Evolutionary conservation across 768 basidiomycete species (phyloP), one percentile per base, ranked within the genome.

Genomic region (Rhodotorula kratochvilovae): DNA sequence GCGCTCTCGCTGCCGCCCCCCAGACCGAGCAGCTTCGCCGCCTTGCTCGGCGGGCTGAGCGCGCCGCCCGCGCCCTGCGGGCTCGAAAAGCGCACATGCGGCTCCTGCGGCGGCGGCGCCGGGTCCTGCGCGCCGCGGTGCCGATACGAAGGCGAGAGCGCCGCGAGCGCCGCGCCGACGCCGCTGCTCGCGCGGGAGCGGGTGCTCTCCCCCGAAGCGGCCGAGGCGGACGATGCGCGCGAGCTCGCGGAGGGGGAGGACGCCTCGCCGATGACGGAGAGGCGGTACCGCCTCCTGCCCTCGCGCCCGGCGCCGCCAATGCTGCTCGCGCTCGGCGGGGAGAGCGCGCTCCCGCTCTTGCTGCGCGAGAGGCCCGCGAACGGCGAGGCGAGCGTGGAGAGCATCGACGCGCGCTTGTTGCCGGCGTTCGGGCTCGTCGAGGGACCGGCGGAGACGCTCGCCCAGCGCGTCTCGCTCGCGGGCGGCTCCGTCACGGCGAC

Each of bases 11-110:
- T 50, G 25, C 21, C 15, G 25, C n/a, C n/a, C n/a, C n/a, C n/a
- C n/a, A 63, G 61, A 12, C 61, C 61, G 29, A 63, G 61, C 50
- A 63, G n/a, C 46, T 33, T 31, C 6, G 59, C 59, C 23, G 59
- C 59, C 23, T 61, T 61, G 55, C 35, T 43, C 31, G 25, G 57
- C 21, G 57, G 48, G 48, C 4, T n/a, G n/a, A 6, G 15, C 45
- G 45, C 45, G 45, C 45, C 45, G 45, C 45, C 19, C 23, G 19
- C 15, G 45, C 45, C n/a, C n/a, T n/a, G n/a, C n/a, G n/a, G n/a
- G 19, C 45, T 46, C 23, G 48, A 27, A 21, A 25, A 23, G 48
- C 25, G 23, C 25, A 23, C 23, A 5, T 27, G 39, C 39, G 39
- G 39, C 39, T 39, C 39, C 31, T 31, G 29, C 29, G 53, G 17